These are phyloP conservation scores for Arabidopsis thaliana DNA, from an alignment of 345 rosid species.

Conservation along the genomic window DNA sequence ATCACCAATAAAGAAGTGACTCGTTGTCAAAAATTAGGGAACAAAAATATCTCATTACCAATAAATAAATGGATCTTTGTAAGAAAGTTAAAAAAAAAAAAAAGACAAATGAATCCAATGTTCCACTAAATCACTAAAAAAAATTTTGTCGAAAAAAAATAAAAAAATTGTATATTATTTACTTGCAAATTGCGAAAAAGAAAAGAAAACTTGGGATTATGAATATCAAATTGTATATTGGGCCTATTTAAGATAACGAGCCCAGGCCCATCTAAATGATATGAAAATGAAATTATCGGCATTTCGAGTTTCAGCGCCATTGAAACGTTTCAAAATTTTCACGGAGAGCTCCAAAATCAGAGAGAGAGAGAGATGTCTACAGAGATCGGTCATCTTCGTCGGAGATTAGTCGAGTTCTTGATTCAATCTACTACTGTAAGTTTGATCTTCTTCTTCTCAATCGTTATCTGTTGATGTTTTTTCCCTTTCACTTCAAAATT, in stretches of 20 bases:
- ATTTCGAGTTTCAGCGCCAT: conserved; percentile 39
- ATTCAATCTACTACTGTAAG: conserved; percentile 25
- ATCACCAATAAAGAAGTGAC: neutral
- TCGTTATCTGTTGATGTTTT: neutral
- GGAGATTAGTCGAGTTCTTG: conserved; percentile 35
- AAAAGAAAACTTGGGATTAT: neutral
- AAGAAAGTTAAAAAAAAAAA: too few relatives aligned
- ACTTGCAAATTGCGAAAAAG: neutral
- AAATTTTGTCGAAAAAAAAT: too few relatives aligned
- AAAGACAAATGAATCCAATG: too few relatives aligned
- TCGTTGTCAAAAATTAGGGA: neutral
- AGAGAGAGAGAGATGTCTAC: conserved; percentile 26
- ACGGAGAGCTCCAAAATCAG: conserved; percentile 28
- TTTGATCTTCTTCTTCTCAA: conserved; percentile 14
- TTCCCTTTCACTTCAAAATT: too few relatives aligned
- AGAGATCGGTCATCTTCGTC: conserved; percentile 33
- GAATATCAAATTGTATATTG: neutral
- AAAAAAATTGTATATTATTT: too few relatives aligned
- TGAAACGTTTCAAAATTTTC: conserved; percentile 24
- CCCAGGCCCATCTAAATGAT: neutral
- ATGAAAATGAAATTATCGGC: neutral
- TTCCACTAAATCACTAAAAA: too few relatives aligned
- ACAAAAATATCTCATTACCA: too few relatives aligned
- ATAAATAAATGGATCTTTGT: too few relatives aligned
- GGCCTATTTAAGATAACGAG: neutral